Base-by-base conservation (phyloP, 2,329 filamentous ascomycete species). In the Huntiella abstrusa region DNA sequence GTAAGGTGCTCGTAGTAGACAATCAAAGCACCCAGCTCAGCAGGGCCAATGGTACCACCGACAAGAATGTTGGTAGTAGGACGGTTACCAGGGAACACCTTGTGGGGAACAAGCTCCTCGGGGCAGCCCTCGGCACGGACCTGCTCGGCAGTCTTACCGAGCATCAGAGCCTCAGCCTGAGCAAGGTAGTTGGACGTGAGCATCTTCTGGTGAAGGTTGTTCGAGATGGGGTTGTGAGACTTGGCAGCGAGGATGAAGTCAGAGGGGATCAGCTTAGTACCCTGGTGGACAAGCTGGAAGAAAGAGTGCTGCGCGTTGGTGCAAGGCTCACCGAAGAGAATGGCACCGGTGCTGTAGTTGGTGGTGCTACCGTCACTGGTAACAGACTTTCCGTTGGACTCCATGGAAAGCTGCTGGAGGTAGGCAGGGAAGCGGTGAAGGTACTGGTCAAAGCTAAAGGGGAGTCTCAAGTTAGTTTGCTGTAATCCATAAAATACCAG, bases 241-340 rank as follows among this genome's bases (percentile, higher is more conserved):
- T 95, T 76, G 53, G 85, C 87, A 35, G 91, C 91, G 56, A 98
- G 70, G 67, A 98, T 92, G 70, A 98, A 98, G 67, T 98, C 91
- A 55, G 88, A 81, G 12, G 91, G 91, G 60, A 98, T 96, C 58
- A 98, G 79, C 76, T 96, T 96, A 57, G 91, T 98, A 58, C 91
- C 91, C 66, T 98, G 91, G 73, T 98, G 91, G 50, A 98, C 78
- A 41, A 98, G 80, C 74, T 98, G 91, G 80, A 93, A 98, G 79
- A 98, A 98, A 51, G 91, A 96, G 75, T 98, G 91, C 70, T 98
- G 91, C 39, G 91, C 91, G 62, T 98, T 98, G 63, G 91, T 98
- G 65, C 86, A 92, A 46, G 91, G 91, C 72, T 98, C 91, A 59
- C 91, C 91, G 61, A 98, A 98, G 52, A 98, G 70, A 60, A 98